phyloP scores from a whole-genome alignment of 106 monocot species.

The Agapanthus africanus region DNA sequence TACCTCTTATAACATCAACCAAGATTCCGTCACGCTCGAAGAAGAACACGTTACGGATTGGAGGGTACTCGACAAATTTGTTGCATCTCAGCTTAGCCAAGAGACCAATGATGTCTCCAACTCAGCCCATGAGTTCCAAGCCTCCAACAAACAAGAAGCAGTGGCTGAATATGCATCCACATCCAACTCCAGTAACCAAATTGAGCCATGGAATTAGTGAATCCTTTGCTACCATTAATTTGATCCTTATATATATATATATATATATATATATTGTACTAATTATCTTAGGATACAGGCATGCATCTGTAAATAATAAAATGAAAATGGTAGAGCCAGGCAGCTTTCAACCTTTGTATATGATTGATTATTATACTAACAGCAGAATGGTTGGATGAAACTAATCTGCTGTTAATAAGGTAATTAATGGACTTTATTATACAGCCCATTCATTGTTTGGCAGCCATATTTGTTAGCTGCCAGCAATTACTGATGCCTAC shows the following conservation, averaged over 20 bases:
- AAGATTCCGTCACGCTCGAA: constrained; percentile 1
- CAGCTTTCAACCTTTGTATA: background rate
- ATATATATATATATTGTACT: constrained; percentile 16
- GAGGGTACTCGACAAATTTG: constrained; percentile 77
- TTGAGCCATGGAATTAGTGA: constrained; percentile 37
- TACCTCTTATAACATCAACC: constrained; percentile 10
- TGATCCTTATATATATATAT: too few relatives aligned
- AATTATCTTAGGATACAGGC: background rate
- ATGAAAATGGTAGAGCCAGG: background rate
- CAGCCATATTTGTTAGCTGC: too few relatives aligned
- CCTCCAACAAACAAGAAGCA: constrained; percentile 29
- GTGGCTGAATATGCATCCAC: constrained; percentile 31
- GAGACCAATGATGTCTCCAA: background rate
- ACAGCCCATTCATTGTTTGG: too few relatives aligned
- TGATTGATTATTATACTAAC: background rate
- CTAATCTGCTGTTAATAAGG: too few relatives aligned
- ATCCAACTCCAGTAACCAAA: constrained; percentile 29
- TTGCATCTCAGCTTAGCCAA: constrained; percentile 67
- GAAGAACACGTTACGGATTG: constrained; percentile 61
- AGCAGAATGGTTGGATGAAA: background rate
- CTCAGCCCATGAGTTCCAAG: constrained; percentile 12
- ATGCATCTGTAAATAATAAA: constrained; percentile 5
- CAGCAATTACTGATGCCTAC: too few relatives aligned
- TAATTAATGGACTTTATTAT: too few relatives aligned
- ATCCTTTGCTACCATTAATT: background rate